A percentile compares a stretch with the other conserved stretches of the same genome.
Evolutionary conservation across 2,329 filamentous ascomycete species (phyloP).

Genomic region (Claviceps maximensis): DNA sequence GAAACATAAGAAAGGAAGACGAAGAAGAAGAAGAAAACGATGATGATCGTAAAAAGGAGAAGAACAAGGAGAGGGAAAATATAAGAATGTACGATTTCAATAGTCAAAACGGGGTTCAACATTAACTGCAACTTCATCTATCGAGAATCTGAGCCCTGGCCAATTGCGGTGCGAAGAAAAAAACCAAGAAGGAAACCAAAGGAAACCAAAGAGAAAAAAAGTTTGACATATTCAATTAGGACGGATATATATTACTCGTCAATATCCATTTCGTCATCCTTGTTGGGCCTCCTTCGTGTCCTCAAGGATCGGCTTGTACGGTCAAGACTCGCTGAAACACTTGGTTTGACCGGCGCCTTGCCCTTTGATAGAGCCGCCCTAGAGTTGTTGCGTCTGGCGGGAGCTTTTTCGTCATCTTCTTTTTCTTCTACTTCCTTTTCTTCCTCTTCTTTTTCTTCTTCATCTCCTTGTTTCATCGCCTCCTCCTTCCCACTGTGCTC

Average conservation of each 20-base stretch:
- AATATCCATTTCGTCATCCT: constrained; percentile 22
- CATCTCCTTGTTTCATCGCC: constrained; percentile 2
- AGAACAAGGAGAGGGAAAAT: too few species aligned
- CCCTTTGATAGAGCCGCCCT: constrained; percentile 11
- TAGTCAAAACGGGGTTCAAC: too few species aligned
- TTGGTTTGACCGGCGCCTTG: constrained; percentile 14
- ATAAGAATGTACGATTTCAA: too few species aligned
- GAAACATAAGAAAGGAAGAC: too few species aligned
- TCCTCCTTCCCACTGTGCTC: neutral
- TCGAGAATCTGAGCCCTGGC: neutral
- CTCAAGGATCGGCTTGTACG: constrained; percentile 14
- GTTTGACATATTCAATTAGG: neutral
- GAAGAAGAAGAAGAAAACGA: too few species aligned
- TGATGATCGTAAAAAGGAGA: too few species aligned
- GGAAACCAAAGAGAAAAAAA: neutral
- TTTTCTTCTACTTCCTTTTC: constrained; percentile 2
- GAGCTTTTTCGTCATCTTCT: constrained; percentile 4
- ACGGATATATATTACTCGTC: constrained; percentile 15
- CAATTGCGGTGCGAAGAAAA: neutral
- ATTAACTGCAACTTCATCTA: too few species aligned
- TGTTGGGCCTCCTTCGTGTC: constrained; percentile 13
- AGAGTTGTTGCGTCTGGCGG: constrained; percentile 14
- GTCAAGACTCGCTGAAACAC: constrained; percentile 9
- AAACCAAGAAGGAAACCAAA: neutral
- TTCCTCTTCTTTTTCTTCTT: constrained; percentile 8